A percentile compares a stretch with the other conserved stretches of the same genome.
These are phyloP conservation scores for Naganishia antarctica DNA, from an alignment of 768 basidiomycete species.

Conservation along the genomic window DNA sequence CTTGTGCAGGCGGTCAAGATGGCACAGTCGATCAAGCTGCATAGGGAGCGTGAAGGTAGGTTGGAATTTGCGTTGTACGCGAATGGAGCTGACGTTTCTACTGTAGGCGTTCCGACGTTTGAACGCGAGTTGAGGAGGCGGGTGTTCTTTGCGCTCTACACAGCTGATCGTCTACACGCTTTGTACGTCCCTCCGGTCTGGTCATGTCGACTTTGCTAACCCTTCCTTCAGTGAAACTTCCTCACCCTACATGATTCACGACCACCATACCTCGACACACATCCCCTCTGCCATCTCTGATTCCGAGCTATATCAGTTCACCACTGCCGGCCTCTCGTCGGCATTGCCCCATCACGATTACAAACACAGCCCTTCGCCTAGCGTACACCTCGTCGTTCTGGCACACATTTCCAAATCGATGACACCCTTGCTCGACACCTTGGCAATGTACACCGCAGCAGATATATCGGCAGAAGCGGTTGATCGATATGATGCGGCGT, in stretches of 20 bases:
- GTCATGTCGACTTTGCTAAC: neutral
- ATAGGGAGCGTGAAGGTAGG: slow-evolving; percentile 37
- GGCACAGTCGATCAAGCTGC: slow-evolving; percentile 38
- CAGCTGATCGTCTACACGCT: slow-evolving; percentile 38
- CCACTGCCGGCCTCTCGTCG: slow-evolving; percentile 21
- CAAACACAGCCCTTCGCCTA: slow-evolving; percentile 34
- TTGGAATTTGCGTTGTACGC: neutral
- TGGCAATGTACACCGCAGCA: slow-evolving; percentile 35
- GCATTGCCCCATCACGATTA: slow-evolving; percentile 34
- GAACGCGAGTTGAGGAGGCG: slow-evolving; percentile 39
- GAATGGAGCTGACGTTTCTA: neutral
- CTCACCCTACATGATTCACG: slow-evolving; percentile 40
- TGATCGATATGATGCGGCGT: slow-evolving; percentile 35
- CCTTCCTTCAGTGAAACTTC: slow-evolving; percentile 26
- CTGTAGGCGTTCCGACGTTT: slow-evolving; percentile 34
- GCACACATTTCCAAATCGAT: slow-evolving; percentile 37
- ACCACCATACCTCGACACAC: slow-evolving; percentile 38
- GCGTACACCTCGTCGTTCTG: slow-evolving; percentile 38
- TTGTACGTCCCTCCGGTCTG: slow-evolving; percentile 16
- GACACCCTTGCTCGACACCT: slow-evolving; percentile 39
- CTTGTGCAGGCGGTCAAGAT: slow-evolving; percentile 39
- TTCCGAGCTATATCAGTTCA: slow-evolving; percentile 34
- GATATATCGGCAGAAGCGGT: slow-evolving; percentile 37
- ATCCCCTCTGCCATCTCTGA: slow-evolving; percentile 39
- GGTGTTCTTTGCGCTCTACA: slow-evolving; percentile 40